Evolutionary conservation across 129 eudicot species (phyloP).

Genomic region (Lactuca saligna): DNA sequence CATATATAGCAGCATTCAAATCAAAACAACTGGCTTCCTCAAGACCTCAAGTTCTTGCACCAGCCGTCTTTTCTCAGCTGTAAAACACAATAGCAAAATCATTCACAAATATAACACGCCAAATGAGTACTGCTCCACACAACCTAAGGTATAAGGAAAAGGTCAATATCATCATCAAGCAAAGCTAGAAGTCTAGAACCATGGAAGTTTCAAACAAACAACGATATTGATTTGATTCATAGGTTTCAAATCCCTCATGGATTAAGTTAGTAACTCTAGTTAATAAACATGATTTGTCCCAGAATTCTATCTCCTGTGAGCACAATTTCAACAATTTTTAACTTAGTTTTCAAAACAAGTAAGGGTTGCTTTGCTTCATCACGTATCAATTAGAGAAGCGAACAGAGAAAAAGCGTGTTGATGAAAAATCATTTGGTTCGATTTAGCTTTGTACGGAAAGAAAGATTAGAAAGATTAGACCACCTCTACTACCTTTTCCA

Average conservation of each 20-base stretch:
- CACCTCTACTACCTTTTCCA: neutral
- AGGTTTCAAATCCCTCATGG: constrained; percentile 16
- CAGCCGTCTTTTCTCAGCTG: constrained; percentile 80
- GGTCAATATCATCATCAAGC: constrained; percentile 27
- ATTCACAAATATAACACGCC: constrained; percentile 49
- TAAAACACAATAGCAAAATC: constrained; percentile 75
- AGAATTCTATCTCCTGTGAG: neutral
- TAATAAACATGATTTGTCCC: constrained; percentile 2
- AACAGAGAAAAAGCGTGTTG: too few species aligned
- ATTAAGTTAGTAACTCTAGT: neutral
- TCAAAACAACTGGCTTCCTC: constrained; percentile 66
- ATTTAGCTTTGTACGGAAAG: neutral
- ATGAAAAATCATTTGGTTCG: neutral
- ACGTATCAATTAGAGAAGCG: neutral
- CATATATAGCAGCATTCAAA: constrained; percentile 48
- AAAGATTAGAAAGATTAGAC: neutral
- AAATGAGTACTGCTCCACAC: constrained; percentile 40
- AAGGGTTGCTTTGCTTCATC: neutral
- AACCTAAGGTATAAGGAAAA: constrained; percentile 30
- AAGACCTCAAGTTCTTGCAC: constrained; percentile 95
- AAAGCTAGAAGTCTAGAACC: constrained; percentile 22
- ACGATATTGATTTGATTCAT: constrained; percentile 24
- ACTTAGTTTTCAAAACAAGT: neutral
- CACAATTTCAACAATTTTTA: neutral
- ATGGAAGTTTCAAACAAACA: constrained; percentile 22